Base-by-base conservation (phyloP, 495 filamentous ascomycete genomes). In the Daldinia bambusicola region DNA sequence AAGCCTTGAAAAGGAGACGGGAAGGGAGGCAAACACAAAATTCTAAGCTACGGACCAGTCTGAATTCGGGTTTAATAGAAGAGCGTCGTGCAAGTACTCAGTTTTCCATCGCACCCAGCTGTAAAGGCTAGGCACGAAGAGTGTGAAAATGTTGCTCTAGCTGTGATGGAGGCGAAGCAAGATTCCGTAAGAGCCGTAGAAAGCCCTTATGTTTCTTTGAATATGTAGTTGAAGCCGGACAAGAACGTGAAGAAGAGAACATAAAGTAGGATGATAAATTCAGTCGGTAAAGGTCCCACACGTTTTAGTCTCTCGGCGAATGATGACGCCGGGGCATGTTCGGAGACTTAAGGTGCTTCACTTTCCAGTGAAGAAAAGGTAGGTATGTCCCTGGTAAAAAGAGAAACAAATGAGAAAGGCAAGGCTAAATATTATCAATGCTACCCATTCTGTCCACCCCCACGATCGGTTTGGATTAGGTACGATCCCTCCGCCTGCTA, bases 181-280 rank as follows among this genome's bases (percentile, higher is more conserved):
- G 90, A 80, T 13, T 86, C 88, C 0, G 86, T 89, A 14, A 87
- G 62, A 0, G 87, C 87, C 30, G 86, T 70, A 0, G 80, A 82
- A 20, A 89, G 79, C 22, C 79, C 81, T 67, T 92, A 85, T 0
- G 84, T 84, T 6, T 88, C 82, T 18, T 77, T 77, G 74, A 91
- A 93, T 71, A 92, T 86, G 75, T 83, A 89, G 2, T 84, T 81
- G 71, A 91, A 93, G 0, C 89, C 90, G 26, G 86, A 84, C 22
- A 90, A 82, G 77, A 91, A 91, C 6, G 87, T 87, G 75, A 91
- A 92, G 0, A 91, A 81, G 16, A 91, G 82, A 51, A 90, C 86
- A 69, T 91, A 92, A 32, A 92, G 77, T 0, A 90, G 78, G 0
- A 87, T 75, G 30, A 93, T 82, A 31, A 96, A 86, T 43, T 89